phyloP scores from a whole-genome alignment of 2,329 filamentous ascomycete species.

The Cadophora luteo-olivacea region DNA sequence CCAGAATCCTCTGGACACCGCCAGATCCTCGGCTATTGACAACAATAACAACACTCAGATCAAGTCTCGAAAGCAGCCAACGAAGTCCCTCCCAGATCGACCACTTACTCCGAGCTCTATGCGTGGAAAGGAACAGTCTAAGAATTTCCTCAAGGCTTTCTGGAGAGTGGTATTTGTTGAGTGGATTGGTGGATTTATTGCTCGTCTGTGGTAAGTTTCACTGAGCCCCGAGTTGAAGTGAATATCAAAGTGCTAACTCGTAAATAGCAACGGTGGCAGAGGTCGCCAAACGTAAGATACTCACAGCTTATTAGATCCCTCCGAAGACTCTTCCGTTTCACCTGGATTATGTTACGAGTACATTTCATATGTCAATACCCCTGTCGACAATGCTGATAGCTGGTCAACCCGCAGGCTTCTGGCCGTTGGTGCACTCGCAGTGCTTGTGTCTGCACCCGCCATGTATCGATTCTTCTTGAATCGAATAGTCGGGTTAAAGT shows the following conservation, averaged over 20 bases:
- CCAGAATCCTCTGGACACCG: slow-evolving; percentile 20
- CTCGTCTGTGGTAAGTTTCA: slow-evolving; percentile 32
- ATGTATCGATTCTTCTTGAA: slow-evolving; percentile 36
- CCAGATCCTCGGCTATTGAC: slow-evolving; percentile 37
- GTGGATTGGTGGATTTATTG: slow-evolving; percentile 46
- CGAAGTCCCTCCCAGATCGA: slow-evolving; percentile 33
- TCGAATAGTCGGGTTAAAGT: not conserved
- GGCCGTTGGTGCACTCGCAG: slow-evolving; percentile 34
- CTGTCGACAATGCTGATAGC: slow-evolving; percentile 37
- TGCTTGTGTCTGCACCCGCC: slow-evolving; percentile 36
- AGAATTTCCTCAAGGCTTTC: slow-evolving; percentile 43
- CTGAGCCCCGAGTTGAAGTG: not conserved
- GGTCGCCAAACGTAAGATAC: slow-evolving; percentile 40
- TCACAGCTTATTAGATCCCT: slow-evolving; percentile 23
- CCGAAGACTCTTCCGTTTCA: not conserved
- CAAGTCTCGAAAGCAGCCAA: slow-evolving; percentile 35
- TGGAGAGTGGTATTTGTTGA: slow-evolving; percentile 45
- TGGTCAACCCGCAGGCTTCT: slow-evolving; percentile 37
- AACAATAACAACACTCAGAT: slow-evolving; percentile 30
- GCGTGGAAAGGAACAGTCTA: slow-evolving; percentile 37
- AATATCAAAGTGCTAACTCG: not conserved
- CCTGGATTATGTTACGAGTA: slow-evolving; percentile 17
- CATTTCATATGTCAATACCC: slow-evolving; percentile 11
- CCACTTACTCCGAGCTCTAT: slow-evolving; percentile 42
- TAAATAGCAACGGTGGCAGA: slow-evolving; percentile 33